Percentiles rank a stretch among this genome's conserved stretches.
These are phyloP conservation scores for Barnettozyma populi DNA, from an alignment of 805 yeast species.

Conservation along the genomic window DNA sequence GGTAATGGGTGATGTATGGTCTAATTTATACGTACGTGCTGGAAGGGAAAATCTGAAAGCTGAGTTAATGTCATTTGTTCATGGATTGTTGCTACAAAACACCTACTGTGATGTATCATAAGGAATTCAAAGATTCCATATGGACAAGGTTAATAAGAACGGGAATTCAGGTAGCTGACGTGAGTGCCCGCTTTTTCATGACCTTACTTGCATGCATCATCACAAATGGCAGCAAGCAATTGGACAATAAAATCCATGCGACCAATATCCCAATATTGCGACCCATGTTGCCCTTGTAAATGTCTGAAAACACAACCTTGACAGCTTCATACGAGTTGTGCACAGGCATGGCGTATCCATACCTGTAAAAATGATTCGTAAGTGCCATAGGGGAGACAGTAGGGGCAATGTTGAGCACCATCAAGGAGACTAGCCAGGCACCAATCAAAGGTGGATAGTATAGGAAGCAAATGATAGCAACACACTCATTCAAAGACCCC, in stretches of 20 bases:
- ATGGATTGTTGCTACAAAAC: no score
- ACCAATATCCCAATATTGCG: constrained; percentile 51
- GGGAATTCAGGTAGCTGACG: background rate
- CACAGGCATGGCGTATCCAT: constrained; percentile 65
- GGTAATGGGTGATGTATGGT: no score
- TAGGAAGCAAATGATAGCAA: constrained; percentile 44
- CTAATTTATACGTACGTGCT: no score
- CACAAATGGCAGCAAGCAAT: constrained; percentile 38
- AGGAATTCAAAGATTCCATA: background rate
- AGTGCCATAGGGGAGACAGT: constrained; percentile 59
- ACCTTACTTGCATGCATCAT: constrained; percentile 22
- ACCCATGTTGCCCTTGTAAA: constrained; percentile 53
- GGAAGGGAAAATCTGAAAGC: no score
- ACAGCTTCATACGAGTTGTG: constrained; percentile 57
- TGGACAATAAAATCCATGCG: constrained; percentile 53
- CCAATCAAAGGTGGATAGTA: constrained; percentile 60
- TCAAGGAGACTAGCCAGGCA: constrained; percentile 67
- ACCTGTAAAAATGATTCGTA: constrained; percentile 48
- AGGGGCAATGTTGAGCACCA: constrained; percentile 57
- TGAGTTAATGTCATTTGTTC: no score
- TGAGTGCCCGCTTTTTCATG: background rate
- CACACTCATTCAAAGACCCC: constrained; percentile 65
- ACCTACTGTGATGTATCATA: background rate
- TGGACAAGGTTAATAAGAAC: background rate
- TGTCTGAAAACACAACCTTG: constrained; percentile 52